These are phyloP conservation scores for Smittium culicis DNA, from an alignment of 371 early-diverging fungal species.

Conservation along the genomic window DNA sequence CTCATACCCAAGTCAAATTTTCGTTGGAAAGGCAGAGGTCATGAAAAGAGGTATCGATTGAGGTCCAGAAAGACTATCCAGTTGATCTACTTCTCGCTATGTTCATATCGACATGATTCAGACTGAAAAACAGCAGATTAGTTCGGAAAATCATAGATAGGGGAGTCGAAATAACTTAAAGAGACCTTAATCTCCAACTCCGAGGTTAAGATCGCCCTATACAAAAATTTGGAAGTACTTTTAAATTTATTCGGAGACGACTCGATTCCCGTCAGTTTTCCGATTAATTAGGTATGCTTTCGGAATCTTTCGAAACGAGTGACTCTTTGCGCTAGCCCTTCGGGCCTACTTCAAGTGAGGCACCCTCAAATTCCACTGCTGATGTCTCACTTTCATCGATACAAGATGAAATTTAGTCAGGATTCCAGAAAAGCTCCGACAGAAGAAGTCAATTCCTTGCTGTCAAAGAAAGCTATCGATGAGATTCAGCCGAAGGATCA, in stretches of 20 bases:
- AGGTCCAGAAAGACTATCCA: background rate
- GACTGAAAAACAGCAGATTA: too few relatives aligned
- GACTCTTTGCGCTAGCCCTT: too few relatives aligned
- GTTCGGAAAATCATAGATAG: background rate
- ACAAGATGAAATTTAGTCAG: background rate
- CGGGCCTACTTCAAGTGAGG: too few relatives aligned
- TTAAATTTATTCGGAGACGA: too few relatives aligned
- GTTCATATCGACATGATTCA: too few relatives aligned
- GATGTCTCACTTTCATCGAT: background rate
- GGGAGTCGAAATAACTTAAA: background rate
- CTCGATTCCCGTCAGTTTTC: too few relatives aligned
- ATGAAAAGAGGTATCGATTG: background rate
- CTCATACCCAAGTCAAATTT: background rate
- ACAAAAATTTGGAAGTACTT: too few relatives aligned
- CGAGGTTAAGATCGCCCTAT: too few relatives aligned
- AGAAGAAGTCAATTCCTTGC: background rate
- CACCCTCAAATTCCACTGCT: too few relatives aligned
- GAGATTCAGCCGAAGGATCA: background rate
- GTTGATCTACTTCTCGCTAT: too few relatives aligned
- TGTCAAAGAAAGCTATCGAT: background rate
- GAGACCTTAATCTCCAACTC: background rate
- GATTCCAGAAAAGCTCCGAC: background rate
- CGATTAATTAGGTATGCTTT: too few relatives aligned
- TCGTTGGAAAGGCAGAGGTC: background rate
- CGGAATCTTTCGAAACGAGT: too few relatives aligned